Evolutionary conservation across 345 rosid species (phyloP).

Genomic region (Alliaria petiolata): DNA sequence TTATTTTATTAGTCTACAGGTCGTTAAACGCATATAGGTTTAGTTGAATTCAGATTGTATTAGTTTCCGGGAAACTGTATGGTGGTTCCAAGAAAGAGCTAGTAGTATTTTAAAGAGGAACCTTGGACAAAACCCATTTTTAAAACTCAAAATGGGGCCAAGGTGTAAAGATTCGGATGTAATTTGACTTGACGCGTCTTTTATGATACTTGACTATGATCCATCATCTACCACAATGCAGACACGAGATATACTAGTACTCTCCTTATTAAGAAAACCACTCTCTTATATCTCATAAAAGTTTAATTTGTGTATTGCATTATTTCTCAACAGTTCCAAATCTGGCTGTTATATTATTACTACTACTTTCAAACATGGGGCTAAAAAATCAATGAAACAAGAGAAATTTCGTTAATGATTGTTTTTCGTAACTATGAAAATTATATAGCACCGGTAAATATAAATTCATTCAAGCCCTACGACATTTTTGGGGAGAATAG

Average conservation of each 20-base stretch:
- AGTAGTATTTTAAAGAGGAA: background rate
- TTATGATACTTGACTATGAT: background rate
- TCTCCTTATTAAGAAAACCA: too few species aligned
- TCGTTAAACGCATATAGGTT: background rate
- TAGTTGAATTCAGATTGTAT: background rate
- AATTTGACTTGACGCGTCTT: background rate
- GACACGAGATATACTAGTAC: background rate
- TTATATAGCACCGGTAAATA: too few species aligned
- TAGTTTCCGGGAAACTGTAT: background rate
- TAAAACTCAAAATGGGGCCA: background rate
- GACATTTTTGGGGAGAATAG: too few species aligned
- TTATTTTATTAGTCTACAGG: background rate
- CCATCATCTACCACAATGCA: background rate
- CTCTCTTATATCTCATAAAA: too few species aligned
- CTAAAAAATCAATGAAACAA: too few species aligned
- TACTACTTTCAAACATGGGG: too few species aligned
- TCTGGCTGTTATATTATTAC: too few species aligned
- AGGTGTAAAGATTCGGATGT: background rate
- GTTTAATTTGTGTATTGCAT: background rate
- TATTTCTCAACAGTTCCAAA: background rate
- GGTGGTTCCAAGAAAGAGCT: constrained; percentile 13
- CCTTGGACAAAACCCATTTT: too few species aligned
- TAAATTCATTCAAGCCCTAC: too few species aligned
- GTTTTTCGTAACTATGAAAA: too few species aligned
- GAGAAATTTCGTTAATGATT: background rate